Evolutionary conservation across 1,284 basidiomycete genomes (phyloP), one percentile per base, ranked within the genome.

Genomic region (Ganoderma meredithae): DNA sequence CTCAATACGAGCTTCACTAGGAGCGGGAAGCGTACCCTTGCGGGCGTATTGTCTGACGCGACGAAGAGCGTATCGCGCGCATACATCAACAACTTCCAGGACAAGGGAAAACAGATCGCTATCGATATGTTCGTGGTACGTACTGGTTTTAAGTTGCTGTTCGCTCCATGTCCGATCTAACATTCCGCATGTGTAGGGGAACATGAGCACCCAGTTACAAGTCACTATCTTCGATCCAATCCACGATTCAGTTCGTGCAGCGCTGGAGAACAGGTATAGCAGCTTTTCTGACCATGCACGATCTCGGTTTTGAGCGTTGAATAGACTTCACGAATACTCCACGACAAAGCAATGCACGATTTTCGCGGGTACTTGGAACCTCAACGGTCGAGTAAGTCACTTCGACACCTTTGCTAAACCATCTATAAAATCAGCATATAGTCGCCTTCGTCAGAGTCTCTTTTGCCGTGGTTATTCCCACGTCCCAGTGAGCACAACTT

Each of bases 11-110:
- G 93, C 75, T 98, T 96, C 77, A 99, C 97, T 7, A 84, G 97
- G 62, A 96, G 88, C 69, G 98, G 98, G 43, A 99, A 97, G 81
- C 90, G 96, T 72, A 98, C 96, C 4, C 82, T 97, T 65, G 95
- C 93, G 65, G 95, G 96, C 40, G 86, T 98, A 36, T 81, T 99
- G 27, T 96, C 95, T 22, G 96, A 99, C 81, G 97, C 97, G 4
- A 98, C 96, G 1, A 99, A 99, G 80, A 97, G 95, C 75, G 95
- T 98, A 25, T 92, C 90, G 17, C 88, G 96, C 67, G 96, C 97
- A 65, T 99, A 99, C 77, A 98, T 99, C 79, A 98, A 97, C 79
- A 99, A 99, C 78, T 99, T 99, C 78, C 95, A 97, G 74, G 98
- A 99, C 79, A 95, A 95, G 79, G 90, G 87, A 56, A 99, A 99